These are phyloP conservation scores for Capronia epimyces DNA, from an alignment of 2,329 filamentous ascomycete genomes.

Conservation along the genomic window DNA sequence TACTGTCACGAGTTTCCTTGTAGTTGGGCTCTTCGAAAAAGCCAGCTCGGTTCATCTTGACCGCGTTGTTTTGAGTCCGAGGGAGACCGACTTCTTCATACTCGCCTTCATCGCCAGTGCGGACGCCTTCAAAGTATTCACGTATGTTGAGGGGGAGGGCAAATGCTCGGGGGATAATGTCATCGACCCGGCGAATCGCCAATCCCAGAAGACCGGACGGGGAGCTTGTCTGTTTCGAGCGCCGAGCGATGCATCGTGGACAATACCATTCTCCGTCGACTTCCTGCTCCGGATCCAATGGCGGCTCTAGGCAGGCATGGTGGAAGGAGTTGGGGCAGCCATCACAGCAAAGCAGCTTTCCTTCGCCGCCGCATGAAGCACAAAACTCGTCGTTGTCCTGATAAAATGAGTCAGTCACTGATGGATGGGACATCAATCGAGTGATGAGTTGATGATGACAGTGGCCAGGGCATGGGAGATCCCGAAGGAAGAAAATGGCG, in stretches of 20 bases:
- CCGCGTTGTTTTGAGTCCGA: conserved; percentile 30
- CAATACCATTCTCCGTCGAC: conserved; percentile 79
- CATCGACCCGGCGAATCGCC: conserved; percentile 61
- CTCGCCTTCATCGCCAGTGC: conserved; percentile 68
- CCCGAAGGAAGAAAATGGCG: not conserved
- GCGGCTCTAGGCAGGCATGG: conserved; percentile 79
- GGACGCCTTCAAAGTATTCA: conserved; percentile 73
- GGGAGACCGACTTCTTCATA: conserved; percentile 61
- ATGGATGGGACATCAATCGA: conserved; percentile 10
- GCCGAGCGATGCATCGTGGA: conserved; percentile 57
- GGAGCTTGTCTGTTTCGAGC: conserved; percentile 42
- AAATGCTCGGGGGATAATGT: conserved; percentile 67
- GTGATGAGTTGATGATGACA: not conserved
- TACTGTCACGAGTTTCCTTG: conserved; percentile 62
- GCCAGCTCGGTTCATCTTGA: conserved; percentile 36
- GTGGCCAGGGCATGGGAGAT: not conserved
- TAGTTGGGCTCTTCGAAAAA: conserved; percentile 49
- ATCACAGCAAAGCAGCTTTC: conserved; percentile 88
- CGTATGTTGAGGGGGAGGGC: conserved; percentile 65
- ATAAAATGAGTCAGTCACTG: conserved; percentile 17
- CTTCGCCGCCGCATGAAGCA: conserved; percentile 74
- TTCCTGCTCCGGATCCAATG: conserved; percentile 57
- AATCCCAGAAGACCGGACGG: conserved; percentile 40
- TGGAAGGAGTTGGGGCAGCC: conserved; percentile 87
- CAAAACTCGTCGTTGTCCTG: conserved; percentile 86